Percentiles rank a stretch among this genome's conserved stretches.
phyloP scores from a whole-genome alignment of 495 filamentous ascomycete genomes.

The Lepraria neglecta region DNA sequence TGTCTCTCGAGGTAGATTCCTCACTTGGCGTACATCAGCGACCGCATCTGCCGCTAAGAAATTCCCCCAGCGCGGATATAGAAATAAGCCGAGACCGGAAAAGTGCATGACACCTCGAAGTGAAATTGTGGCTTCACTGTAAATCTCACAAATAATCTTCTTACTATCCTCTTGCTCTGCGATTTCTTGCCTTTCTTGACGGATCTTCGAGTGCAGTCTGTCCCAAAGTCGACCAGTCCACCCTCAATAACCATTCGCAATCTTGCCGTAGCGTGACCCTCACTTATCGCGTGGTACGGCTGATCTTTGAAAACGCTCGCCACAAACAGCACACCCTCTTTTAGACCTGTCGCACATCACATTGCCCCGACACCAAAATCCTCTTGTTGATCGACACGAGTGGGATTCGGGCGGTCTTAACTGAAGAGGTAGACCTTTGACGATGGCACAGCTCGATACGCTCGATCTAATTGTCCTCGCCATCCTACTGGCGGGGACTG shows the following conservation, averaged over 20 bases:
- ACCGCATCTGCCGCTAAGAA: too few relatives aligned
- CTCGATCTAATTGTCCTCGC: conserved; percentile 88
- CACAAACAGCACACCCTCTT: neutral
- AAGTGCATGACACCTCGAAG: conserved; percentile 1
- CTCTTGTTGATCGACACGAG: neutral
- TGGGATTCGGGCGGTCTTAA: too few relatives aligned
- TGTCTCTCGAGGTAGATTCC: too few relatives aligned
- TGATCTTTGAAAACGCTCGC: neutral
- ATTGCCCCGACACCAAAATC: neutral
- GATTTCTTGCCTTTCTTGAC: neutral
- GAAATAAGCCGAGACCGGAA: neutral
- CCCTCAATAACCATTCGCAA: neutral
- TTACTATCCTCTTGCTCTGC: neutral
- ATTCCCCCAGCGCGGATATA: neutral
- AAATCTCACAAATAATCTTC: neutral
- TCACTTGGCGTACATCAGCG: too few relatives aligned
- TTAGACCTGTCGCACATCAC: neutral
- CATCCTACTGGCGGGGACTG: conserved; percentile 73
- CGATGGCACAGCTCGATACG: conserved; percentile 93
- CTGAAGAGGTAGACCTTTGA: conserved; percentile 17
- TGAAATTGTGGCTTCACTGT: neutral
- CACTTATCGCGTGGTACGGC: neutral
- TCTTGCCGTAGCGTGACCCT: neutral
- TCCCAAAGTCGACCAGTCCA: neutral
- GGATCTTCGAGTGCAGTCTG: too few relatives aligned